These are phyloP conservation scores for Naganishia onofrii DNA, from an alignment of 768 basidiomycete species.

Conservation along the genomic window DNA sequence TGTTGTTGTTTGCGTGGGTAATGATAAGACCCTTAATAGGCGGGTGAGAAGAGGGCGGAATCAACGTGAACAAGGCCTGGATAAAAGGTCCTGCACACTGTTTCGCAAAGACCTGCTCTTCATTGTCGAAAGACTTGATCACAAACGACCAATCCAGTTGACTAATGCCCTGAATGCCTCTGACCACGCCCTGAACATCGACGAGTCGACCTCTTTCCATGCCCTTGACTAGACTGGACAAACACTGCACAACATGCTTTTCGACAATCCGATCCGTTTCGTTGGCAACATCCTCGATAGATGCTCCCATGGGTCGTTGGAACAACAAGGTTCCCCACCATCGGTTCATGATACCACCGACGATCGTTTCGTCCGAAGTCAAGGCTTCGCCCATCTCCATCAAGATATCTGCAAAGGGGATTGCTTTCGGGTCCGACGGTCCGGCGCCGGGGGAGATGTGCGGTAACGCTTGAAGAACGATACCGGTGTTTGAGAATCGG, in stretches of 20 bases:
- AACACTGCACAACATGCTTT: slow-evolving; percentile 37
- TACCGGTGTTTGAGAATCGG: slow-evolving; percentile 49
- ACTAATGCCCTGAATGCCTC: slow-evolving; percentile 36
- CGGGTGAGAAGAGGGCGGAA: slow-evolving; percentile 61
- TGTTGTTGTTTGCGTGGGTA: slow-evolving; percentile 65
- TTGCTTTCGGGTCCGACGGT: slow-evolving; percentile 39
- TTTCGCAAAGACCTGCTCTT: slow-evolving; percentile 58
- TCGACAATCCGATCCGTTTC: slow-evolving; percentile 36
- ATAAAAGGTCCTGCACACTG: slow-evolving; percentile 84
- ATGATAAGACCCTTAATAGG: slow-evolving; percentile 38
- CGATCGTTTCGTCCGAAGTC: slow-evolving; percentile 49
- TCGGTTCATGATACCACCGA: slow-evolving; percentile 45
- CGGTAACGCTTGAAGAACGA: slow-evolving; percentile 48
- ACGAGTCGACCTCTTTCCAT: slow-evolving; percentile 43
- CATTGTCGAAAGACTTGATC: slow-evolving; percentile 80
- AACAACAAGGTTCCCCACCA: slow-evolving; percentile 49
- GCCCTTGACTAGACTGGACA: slow-evolving; percentile 44
- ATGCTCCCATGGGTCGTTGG: slow-evolving; percentile 34
- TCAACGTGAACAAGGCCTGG: slow-evolving; percentile 78
- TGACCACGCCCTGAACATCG: slow-evolving; percentile 47
- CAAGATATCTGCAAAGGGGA: slow-evolving; percentile 48
- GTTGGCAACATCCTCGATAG: slow-evolving; percentile 38
- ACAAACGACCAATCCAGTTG: slow-evolving; percentile 73
- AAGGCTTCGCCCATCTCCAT: slow-evolving; percentile 51
- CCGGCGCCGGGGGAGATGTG: slow-evolving; percentile 47